Percentiles rank a stretch among this genome's conserved stretches.
Conservation (phyloP, 1,284 basidiomycete species). For the Cutaneotrichosporon mucoides region DNA sequence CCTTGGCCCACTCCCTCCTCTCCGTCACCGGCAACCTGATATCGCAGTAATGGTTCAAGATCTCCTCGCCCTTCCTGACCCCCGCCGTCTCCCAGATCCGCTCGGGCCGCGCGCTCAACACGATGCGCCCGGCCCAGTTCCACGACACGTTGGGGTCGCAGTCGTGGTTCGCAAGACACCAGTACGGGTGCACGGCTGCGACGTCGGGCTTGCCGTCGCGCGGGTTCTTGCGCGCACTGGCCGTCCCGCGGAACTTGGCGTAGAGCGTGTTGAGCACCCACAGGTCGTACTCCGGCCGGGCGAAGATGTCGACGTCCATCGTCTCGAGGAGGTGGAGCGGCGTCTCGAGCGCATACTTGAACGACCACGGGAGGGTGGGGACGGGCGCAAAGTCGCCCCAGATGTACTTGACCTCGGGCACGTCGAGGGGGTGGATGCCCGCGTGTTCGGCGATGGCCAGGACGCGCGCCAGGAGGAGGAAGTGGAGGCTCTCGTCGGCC, state of each 20-base stretch:
- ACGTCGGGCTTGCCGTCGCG: conserved; percentile 15
- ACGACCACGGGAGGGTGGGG: conserved; percentile 11
- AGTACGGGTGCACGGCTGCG: conserved; percentile 17
- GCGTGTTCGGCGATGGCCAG: conserved; percentile 13
- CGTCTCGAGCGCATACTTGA: conserved; percentile 17
- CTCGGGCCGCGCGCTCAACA: conserved; percentile 2
- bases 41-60: conserved; percentile 20
- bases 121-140: conserved; percentile 16
- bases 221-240: conserved; percentile 12
- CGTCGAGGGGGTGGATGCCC: conserved; percentile 13
- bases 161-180: conserved; percentile 20
- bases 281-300: conserved; percentile 9
- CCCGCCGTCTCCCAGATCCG: conserved; percentile 4
- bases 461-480: conserved; percentile 14
- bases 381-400: conserved; percentile 15
- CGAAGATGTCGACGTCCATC: conserved; percentile 17
- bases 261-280: conserved; percentile 20
- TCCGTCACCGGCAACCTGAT: conserved; percentile 12
- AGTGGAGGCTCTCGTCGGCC: conserved; percentile 13
- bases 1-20: conserved; percentile 16
- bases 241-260: conserved; percentile 17
- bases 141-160: conserved; percentile 19
- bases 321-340: conserved; percentile 16
- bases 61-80: conserved; percentile 9
- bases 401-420: conserved; percentile 16